These are phyloP conservation scores for Solanum pimpinellifolium DNA, from an alignment of 257 asterid genomes.

Conservation along the genomic window DNA sequence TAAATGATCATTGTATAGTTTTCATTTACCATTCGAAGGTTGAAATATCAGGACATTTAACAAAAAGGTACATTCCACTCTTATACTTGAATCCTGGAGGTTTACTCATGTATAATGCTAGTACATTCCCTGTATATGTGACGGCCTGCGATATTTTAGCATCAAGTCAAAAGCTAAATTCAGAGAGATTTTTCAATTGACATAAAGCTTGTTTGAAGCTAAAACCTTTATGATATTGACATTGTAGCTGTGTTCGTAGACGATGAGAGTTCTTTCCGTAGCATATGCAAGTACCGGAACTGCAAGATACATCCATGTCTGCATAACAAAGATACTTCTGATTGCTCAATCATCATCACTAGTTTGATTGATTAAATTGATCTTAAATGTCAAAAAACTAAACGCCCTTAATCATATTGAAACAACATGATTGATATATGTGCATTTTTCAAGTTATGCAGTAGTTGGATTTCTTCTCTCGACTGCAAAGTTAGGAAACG, in stretches of 20 bases:
- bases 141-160: constrained; percentile 47
- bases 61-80: constrained; percentile 95
- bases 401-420: background rate
- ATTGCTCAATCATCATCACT: background rate
- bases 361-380: background rate
- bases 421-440: background rate
- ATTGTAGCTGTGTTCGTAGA: constrained; percentile 39
- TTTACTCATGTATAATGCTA: constrained; percentile 75
- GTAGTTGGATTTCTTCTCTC: background rate
- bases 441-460: background rate
- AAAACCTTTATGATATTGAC: constrained; percentile 63
- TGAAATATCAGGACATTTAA: constrained; percentile 76
- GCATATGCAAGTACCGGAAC: constrained; percentile 50
- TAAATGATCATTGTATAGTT: background rate
- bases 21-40: constrained; percentile 59
- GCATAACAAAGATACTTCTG: background rate
- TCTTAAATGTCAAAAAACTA: background rate
- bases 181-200: background rate
- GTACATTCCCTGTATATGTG: constrained; percentile 73
- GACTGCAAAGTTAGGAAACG: background rate
- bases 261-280: constrained; percentile 53
- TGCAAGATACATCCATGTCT: constrained; percentile 90
- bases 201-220: background rate
- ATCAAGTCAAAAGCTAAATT: background rate
- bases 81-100: constrained; percentile 79